These are phyloP conservation scores for Blastobotrys parvus DNA, from an alignment of 805 yeast species.

Conservation along the genomic window DNA sequence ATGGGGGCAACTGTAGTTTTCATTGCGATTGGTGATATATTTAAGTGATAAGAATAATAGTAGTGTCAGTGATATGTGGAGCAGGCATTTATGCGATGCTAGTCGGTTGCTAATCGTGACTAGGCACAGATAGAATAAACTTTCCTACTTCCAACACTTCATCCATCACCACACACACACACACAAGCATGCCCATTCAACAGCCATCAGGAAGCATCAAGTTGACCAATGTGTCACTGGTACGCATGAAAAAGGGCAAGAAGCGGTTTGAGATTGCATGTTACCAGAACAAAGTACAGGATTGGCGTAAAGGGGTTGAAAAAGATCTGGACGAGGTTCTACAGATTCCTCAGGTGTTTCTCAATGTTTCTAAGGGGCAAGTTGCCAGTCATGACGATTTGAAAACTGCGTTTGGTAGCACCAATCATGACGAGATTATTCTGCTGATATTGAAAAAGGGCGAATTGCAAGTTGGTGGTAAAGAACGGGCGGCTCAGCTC, in stretches of 20 bases:
- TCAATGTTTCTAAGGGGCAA: conserved; percentile 89
- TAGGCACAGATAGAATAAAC: too few relatives aligned
- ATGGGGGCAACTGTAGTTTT: too few relatives aligned
- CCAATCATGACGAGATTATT: conserved; percentile 67
- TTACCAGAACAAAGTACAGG: conserved; percentile 94
- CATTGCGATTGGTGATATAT: too few relatives aligned
- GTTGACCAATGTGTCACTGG: conserved; percentile 89
- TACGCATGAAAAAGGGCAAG: conserved; percentile 82
- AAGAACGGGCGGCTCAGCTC: conserved; percentile 73
- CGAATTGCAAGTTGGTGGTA: conserved; percentile 89
- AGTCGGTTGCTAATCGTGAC: too few relatives aligned
- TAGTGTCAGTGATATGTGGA: too few relatives aligned
- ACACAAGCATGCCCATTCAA: conserved; percentile 63
- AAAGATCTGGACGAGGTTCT: conserved; percentile 92
- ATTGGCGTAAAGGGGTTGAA: conserved; percentile 80
- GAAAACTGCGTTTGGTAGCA: conserved; percentile 60
- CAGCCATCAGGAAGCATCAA: conserved; percentile 88
- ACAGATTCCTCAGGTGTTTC: conserved; percentile 90
- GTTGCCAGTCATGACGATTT: conserved; percentile 86
- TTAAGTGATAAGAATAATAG: too few relatives aligned
- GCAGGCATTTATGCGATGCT: too few relatives aligned
- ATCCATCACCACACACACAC: too few relatives aligned
- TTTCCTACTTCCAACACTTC: too few relatives aligned
- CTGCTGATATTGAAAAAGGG: conserved; percentile 81
- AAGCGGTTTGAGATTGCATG: conserved; percentile 93